Evolutionary conservation across 2,329 filamentous ascomycete species (phyloP).

Genomic region (Exophiala oligosperma): DNA sequence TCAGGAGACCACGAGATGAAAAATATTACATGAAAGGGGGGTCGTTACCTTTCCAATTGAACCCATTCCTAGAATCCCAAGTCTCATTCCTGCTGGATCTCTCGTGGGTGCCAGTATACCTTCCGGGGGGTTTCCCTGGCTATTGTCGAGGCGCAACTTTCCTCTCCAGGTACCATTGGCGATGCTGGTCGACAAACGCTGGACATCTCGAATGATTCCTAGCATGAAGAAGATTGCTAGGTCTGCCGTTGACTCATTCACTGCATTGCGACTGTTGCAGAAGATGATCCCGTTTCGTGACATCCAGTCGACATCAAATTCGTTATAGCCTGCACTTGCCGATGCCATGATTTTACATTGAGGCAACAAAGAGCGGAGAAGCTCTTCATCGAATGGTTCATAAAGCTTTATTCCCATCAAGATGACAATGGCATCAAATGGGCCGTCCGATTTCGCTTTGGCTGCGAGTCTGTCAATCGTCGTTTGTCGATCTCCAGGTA

Average conservation of each 20-base stretch:
- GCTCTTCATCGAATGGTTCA: too few relatives aligned
- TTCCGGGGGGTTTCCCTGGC: slow-evolving; percentile 2
- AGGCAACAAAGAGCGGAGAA: not conserved
- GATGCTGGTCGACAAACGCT: slow-evolving; percentile 31
- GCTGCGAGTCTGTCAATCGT: too few relatives aligned
- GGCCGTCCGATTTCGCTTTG: too few relatives aligned
- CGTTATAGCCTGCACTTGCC: slow-evolving; percentile 40
- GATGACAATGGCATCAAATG: too few relatives aligned
- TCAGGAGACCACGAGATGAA: not conserved
- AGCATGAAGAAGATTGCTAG: slow-evolving; percentile 53
- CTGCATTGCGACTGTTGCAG: slow-evolving; percentile 56
- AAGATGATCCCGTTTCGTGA: slow-evolving; percentile 51
- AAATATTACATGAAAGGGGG: not conserved
- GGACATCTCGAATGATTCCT: slow-evolving; percentile 46
- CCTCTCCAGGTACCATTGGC: slow-evolving; percentile 35
- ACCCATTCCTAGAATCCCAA: slow-evolving; percentile 53
- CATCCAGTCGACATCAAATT: slow-evolving; percentile 73
- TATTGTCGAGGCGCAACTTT: slow-evolving; percentile 41
- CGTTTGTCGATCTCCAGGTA: too few relatives aligned
- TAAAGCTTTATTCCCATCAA: too few relatives aligned
- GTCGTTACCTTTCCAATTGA: slow-evolving; percentile 42
- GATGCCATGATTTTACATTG: not conserved
- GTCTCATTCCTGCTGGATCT: slow-evolving; percentile 46
- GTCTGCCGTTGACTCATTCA: slow-evolving; percentile 54
- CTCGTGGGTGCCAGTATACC: slow-evolving; percentile 34